Conservation (phyloP, 73 alveolate genomes). For the Effrenium voratum region DNA sequence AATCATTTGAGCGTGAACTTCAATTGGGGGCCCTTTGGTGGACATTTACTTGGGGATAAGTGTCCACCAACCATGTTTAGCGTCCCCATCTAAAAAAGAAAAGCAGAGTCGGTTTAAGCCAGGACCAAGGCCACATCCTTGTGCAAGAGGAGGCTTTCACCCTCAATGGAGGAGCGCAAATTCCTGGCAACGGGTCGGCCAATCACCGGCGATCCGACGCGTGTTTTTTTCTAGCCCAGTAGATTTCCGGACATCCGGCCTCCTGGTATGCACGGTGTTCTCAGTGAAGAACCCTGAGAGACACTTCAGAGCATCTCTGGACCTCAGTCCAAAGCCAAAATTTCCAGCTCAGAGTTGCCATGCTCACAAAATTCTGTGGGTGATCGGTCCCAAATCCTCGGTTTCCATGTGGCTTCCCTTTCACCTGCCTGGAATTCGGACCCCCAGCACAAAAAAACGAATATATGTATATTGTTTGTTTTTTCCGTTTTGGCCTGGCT, state of each 20-base stretch:
- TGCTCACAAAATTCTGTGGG: not conserved
- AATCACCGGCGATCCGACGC: not conserved
- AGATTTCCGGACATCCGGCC: not conserved
- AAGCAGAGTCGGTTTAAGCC: not conserved
- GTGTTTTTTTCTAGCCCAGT: not conserved
- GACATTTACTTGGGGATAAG: not conserved
- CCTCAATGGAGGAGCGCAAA: conserved; percentile 84
- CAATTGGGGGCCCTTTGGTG: not conserved
- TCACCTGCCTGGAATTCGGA: too few species aligned
- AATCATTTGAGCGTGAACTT: too few species aligned
- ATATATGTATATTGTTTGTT: too few species aligned
- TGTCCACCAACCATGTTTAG: too few species aligned
- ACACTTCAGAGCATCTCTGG: conserved; percentile 73
- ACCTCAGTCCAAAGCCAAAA: conserved; percentile 36
- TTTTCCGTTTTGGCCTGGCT: too few species aligned
- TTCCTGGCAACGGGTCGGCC: conserved; percentile 9
- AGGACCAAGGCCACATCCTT: too few species aligned
- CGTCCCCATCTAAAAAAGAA: not conserved
- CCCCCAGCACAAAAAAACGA: too few species aligned
- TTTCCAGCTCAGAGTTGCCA: too few species aligned
- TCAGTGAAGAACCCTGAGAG: conserved; percentile 83
- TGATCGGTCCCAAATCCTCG: too few species aligned
- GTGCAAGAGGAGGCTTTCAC: conserved; percentile 73
- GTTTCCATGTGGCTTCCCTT: too few species aligned
- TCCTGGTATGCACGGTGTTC: conserved; percentile 73